Evolutionary conservation across 1,139 yeast genomes (phyloP).

Genomic region (Pichia sp.): DNA sequence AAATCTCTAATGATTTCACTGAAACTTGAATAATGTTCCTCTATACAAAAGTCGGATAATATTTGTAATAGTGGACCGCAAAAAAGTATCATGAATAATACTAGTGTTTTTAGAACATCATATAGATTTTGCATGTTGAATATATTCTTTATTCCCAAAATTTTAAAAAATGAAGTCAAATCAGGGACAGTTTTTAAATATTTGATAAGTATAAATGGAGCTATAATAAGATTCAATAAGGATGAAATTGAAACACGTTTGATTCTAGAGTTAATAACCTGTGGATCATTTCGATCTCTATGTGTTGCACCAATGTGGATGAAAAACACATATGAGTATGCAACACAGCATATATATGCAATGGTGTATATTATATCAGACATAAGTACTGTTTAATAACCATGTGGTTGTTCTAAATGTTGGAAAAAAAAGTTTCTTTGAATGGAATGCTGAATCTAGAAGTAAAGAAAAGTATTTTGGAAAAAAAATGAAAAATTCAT

Average conservation of each 20-base stretch:
- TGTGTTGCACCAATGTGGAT: slow-evolving; percentile 33
- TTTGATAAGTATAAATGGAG: slow-evolving; percentile 28
- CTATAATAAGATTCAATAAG: slow-evolving; percentile 22
- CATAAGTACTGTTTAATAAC: not conserved
- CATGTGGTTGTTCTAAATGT: too few species aligned
- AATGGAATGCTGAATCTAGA: too few species aligned
- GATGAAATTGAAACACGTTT: slow-evolving; percentile 28
- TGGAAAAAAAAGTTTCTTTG: too few species aligned
- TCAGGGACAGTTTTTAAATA: slow-evolving; percentile 15
- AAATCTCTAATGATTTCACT: slow-evolving; percentile 41
- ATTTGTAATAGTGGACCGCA: slow-evolving; percentile 50
- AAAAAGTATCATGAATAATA: slow-evolving; percentile 31
- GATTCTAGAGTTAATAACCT: slow-evolving; percentile 34
- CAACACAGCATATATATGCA: slow-evolving; percentile 22
- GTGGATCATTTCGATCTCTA: slow-evolving; percentile 38
- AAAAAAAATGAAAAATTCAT: not conserved
- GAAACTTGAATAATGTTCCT: slow-evolving; percentile 20
- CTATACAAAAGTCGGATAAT: slow-evolving; percentile 31
- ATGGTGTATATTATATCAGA: slow-evolving; percentile 1
- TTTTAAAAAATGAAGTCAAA: not conserved
- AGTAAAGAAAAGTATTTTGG: not conserved
- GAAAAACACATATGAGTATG: slow-evolving; percentile 40
- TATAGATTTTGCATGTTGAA: slow-evolving; percentile 15
- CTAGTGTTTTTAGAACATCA: slow-evolving; percentile 19
- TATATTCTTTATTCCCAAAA: slow-evolving; percentile 16